Conservation (phyloP, 1,284 basidiomycete genomes). For the Taiwanofungus camphoratus region DNA sequence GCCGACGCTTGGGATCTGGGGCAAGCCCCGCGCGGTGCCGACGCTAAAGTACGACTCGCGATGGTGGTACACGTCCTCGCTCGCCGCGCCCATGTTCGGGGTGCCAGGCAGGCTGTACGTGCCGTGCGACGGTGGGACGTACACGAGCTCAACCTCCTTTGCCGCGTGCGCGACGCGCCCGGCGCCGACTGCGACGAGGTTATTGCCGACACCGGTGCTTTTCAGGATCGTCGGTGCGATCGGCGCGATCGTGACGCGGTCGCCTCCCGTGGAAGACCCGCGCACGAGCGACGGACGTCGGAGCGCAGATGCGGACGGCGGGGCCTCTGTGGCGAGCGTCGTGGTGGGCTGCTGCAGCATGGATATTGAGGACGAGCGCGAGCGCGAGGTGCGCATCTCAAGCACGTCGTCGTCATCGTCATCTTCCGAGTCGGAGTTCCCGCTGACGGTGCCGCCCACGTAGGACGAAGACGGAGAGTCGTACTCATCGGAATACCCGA, state of each 20-base stretch:
- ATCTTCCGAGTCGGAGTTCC: slow-evolving; percentile 35
- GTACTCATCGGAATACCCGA: slow-evolving; percentile 32
- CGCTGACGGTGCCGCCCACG: slow-evolving; percentile 30
- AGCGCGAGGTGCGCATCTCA: slow-evolving; percentile 48
- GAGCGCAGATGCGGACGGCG: slow-evolving; percentile 12
- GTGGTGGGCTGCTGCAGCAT: slow-evolving; percentile 12
- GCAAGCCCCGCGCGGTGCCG: slow-evolving; percentile 17
- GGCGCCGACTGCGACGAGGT: slow-evolving; percentile 27
- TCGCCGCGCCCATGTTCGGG: slow-evolving; percentile 20
- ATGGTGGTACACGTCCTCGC: slow-evolving; percentile 28
- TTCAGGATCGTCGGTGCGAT: slow-evolving; percentile 94
- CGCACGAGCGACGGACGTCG: slow-evolving; percentile 30
- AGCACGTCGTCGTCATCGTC: slow-evolving; percentile 63
- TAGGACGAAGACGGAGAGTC: slow-evolving; percentile 24
- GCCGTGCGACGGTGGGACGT: slow-evolving; percentile 57
- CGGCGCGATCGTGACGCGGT: slow-evolving; percentile 85
- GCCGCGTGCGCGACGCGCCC: slow-evolving; percentile 15
- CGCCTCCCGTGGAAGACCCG: slow-evolving; percentile 38
- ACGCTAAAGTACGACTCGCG: slow-evolving; percentile 32
- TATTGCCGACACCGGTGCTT: slow-evolving; percentile 53
- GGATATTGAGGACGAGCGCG: slow-evolving; percentile 36
- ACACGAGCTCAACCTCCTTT: slow-evolving; percentile 57
- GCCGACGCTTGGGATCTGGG: slow-evolving; percentile 19
- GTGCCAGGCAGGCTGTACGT: slow-evolving; percentile 35
- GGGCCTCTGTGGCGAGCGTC: slow-evolving; percentile 9